Conservation (phyloP, 805 yeast species). For the Wickerhamomyces rabaulensis region DNA sequence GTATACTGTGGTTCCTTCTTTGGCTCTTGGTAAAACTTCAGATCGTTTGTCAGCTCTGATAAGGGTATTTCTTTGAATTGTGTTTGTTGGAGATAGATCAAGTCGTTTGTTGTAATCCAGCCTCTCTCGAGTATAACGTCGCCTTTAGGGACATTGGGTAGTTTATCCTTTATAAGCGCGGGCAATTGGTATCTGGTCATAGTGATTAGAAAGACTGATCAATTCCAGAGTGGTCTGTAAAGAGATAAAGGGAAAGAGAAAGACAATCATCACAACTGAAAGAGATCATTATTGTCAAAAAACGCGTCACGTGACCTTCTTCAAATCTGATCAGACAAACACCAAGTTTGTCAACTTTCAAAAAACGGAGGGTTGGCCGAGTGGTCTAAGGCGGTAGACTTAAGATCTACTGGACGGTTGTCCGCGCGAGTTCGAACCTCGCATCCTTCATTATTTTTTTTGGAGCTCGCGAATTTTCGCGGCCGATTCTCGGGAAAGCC, state of each 20-base stretch:
- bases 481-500: slow-evolving; percentile 12
- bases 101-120: slow-evolving; percentile 26
- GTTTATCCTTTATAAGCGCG: neutral
- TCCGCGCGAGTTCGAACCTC: slow-evolving; percentile 17
- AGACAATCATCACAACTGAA: too few relatives aligned
- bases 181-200: slow-evolving; percentile 16
- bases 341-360: too few relatives aligned
- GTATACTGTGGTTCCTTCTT: slow-evolving; percentile 23
- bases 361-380: slow-evolving; percentile 11
- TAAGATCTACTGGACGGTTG: slow-evolving; percentile 14
- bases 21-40: slow-evolving; percentile 14
- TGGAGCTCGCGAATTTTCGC: neutral
- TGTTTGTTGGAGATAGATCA: slow-evolving; percentile 16
- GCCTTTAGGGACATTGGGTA: slow-evolving; percentile 11
- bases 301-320: too few relatives aligned
- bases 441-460: slow-evolving; percentile 12
- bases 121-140: slow-evolving; percentile 11
- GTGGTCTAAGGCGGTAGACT: slow-evolving; percentile 17
- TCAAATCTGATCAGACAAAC: too few relatives aligned
- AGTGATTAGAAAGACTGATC: neutral
- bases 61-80: slow-evolving; percentile 7
- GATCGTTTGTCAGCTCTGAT: slow-evolving; percentile 6
- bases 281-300: too few relatives aligned
- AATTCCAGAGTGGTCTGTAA: too few relatives aligned
- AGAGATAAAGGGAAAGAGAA: too few relatives aligned